phyloP scores from a whole-genome alignment of 2,329 filamentous ascomycete genomes.

The Microsporum canis region DNA sequence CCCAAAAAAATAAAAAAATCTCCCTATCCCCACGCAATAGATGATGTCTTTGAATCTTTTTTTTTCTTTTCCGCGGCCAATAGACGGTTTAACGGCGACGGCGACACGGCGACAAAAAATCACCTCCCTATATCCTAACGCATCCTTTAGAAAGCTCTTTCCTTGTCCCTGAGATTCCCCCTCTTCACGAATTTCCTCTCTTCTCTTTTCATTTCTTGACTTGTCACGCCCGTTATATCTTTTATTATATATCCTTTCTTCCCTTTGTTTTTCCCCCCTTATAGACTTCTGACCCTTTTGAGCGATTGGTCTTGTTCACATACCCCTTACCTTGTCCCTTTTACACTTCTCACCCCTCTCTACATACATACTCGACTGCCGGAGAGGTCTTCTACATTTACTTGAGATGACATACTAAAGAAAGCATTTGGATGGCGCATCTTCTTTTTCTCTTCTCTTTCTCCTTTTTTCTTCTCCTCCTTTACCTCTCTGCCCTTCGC shows the following conservation, averaged over 20 bases:
- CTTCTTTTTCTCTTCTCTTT: neutral
- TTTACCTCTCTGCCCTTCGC: neutral
- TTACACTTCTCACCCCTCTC: neutral
- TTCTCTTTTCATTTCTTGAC: neutral
- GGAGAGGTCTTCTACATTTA: neutral
- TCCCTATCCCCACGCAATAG: neutral
- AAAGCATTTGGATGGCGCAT: neutral
- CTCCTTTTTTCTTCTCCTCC: neutral
- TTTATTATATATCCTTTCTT: constrained; percentile 2
- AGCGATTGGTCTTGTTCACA: constrained; percentile 5
- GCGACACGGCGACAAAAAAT: neutral
- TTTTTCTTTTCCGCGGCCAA: neutral
- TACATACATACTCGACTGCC: neutral
- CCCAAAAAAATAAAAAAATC: neutral
- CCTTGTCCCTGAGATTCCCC: neutral
- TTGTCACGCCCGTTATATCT: neutral
- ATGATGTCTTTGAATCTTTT: neutral
- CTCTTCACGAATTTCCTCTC: neutral
- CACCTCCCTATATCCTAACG: neutral
- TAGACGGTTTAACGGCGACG: neutral
- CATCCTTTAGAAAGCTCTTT: neutral
- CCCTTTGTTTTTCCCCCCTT: neutral
- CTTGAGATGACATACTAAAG: constrained; percentile 2
- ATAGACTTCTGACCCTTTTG: constrained; percentile 10
- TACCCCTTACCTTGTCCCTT: neutral